Percentiles rank a stretch among this genome's conserved stretches.
phyloP scores from a whole-genome alignment of 2,329 filamentous ascomycete species.

The Chaetomium strumarium region DNA sequence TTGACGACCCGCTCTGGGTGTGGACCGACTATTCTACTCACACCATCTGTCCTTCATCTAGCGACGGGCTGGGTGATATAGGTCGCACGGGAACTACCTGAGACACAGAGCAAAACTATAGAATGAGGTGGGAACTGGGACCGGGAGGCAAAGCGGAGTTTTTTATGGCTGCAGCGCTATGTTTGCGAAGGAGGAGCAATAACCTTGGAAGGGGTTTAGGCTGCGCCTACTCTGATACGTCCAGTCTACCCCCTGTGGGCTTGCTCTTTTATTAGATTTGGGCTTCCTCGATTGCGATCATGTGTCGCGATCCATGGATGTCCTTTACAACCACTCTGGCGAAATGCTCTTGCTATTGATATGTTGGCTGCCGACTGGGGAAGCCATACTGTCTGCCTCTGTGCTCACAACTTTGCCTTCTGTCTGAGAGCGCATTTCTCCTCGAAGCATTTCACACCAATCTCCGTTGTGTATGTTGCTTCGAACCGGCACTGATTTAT shows the following conservation, averaged over 20 bases:
- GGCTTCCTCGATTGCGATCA: not conserved
- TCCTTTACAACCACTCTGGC: not conserved
- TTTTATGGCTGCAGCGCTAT: not conserved
- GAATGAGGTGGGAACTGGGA: not conserved
- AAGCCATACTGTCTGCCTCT: too few relatives aligned
- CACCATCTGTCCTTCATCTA: slow-evolving; percentile 10
- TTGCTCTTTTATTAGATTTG: slow-evolving; percentile 7
- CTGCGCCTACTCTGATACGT: slow-evolving; percentile 2
- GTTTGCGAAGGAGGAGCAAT: not conserved
- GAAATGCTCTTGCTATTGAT: too few relatives aligned
- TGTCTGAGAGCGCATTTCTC: too few relatives aligned
- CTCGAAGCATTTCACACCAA: too few relatives aligned
- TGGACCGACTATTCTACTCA: slow-evolving; percentile 8
- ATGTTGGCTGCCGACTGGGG: too few relatives aligned
- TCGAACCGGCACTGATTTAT: too few relatives aligned
- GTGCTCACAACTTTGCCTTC: too few relatives aligned
- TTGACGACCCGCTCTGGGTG: not conserved
- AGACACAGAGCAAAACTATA: not conserved
- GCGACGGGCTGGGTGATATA: slow-evolving; percentile 1
- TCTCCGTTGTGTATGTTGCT: too few relatives aligned
- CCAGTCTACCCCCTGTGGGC: not conserved
- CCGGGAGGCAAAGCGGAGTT: not conserved
- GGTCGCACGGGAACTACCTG: not conserved
- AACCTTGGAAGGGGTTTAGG: not conserved
- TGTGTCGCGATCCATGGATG: not conserved